Conservation (phyloP, 2,329 filamentous ascomycete species). For the Penicillium nordicum region DNA sequence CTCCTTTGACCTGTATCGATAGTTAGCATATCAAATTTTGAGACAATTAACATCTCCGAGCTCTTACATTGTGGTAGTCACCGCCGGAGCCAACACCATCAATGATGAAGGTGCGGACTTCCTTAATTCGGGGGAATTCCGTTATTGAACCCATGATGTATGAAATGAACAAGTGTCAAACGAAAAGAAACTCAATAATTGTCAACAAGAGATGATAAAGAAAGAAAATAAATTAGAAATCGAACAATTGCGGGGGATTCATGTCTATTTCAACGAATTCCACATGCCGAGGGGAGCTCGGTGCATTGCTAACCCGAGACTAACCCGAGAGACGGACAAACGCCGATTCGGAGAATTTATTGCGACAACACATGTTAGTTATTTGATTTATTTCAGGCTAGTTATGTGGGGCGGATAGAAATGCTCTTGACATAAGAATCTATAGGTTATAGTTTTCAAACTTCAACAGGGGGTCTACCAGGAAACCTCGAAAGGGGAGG, state of each 20-base stretch:
- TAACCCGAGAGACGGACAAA: constrained; percentile 25
- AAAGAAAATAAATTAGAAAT: constrained; percentile 7
- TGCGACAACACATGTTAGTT: not conserved
- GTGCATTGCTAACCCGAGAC: constrained; percentile 32
- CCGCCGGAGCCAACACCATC: constrained; percentile 48
- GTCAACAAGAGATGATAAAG: not conserved
- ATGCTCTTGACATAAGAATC: not conserved
- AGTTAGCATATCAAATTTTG: not conserved
- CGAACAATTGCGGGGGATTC: constrained; percentile 10
- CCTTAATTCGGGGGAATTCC: constrained; percentile 45
- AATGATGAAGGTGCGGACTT: constrained; percentile 46
- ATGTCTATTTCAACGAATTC: constrained; percentile 1
- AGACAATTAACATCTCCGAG: not conserved
- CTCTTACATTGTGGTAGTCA: constrained; percentile 77
- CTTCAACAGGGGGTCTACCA: not conserved
- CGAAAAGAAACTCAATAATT: not conserved
- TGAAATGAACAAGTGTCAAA: not conserved
- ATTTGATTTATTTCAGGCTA: not conserved
- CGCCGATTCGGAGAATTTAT: not conserved
- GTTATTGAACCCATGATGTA: constrained; percentile 30
- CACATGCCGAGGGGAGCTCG: constrained; percentile 20
- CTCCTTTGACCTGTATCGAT: constrained; percentile 42
- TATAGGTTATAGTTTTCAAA: not conserved
- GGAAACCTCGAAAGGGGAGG: not conserved
- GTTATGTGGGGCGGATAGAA: too few species aligned